Conservation (phyloP, 2,329 filamentous ascomycete species). For the Fusarium sp. region DNA sequence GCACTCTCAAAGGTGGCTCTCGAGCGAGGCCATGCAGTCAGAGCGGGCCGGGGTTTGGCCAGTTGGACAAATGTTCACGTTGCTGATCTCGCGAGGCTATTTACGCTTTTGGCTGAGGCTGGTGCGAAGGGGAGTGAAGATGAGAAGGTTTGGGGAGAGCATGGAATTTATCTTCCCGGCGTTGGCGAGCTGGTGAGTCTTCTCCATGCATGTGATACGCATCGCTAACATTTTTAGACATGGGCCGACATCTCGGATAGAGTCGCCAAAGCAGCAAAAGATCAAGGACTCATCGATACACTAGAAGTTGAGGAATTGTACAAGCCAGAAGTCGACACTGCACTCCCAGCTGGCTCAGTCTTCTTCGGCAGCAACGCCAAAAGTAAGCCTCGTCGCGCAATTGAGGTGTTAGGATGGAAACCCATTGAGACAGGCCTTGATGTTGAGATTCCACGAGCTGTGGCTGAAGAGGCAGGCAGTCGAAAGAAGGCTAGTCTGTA, state of each 20-base stretch:
- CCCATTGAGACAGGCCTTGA: slow-evolving; percentile 60
- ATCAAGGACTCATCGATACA: slow-evolving; percentile 40
- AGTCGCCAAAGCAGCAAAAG: slow-evolving; percentile 42
- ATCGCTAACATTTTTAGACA: slow-evolving; percentile 25
- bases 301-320: slow-evolving; percentile 45
- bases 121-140: slow-evolving; percentile 39
- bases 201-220: accelerated
- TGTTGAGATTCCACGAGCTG: slow-evolving; percentile 51
- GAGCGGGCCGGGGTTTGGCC: slow-evolving; percentile 49
- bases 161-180: slow-evolving; percentile 53
- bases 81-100: slow-evolving; percentile 47
- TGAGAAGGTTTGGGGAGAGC: slow-evolving; percentile 49
- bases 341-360: slow-evolving; percentile 57
- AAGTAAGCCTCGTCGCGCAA: slow-evolving; percentile 61
- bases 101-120: slow-evolving; percentile 46
- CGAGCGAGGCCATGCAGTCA: slow-evolving; percentile 46
- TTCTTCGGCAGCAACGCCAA: slow-evolving; percentile 69
- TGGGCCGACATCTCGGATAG: slow-evolving; percentile 48
- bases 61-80: slow-evolving; percentile 53
- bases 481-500: slow-evolving; percentile 1
- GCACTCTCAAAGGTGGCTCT: slow-evolving; percentile 50
- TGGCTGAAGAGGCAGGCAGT: slow-evolving; percentile 40
- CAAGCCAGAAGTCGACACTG: slow-evolving; percentile 57
- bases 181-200: slow-evolving; percentile 45
- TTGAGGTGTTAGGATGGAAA: slow-evolving; percentile 65